phyloP scores from a whole-genome alignment of 2,329 filamentous ascomycete species.

The Fusarium compactum region DNA sequence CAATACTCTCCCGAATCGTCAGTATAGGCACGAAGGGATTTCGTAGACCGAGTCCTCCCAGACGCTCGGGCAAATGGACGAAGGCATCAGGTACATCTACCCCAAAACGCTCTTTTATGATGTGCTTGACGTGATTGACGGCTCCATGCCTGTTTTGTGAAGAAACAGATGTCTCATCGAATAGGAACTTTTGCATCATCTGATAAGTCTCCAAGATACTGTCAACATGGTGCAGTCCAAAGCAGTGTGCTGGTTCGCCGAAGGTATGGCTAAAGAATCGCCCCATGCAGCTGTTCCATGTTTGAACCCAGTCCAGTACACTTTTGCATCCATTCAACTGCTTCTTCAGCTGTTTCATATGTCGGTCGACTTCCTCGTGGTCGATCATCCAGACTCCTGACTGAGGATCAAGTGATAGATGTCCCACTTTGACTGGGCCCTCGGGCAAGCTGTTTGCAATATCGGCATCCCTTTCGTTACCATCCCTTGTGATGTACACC shows the following conservation, averaged over 20 bases:
- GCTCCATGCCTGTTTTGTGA: not conserved
- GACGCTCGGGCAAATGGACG: not conserved
- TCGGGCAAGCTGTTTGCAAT: not conserved
- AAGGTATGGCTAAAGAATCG: conserved; percentile 3
- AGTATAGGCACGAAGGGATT: not conserved
- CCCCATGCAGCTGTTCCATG: conserved; percentile 6
- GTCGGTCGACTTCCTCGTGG: not conserved
- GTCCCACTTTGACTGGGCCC: not conserved
- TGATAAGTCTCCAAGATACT: conserved; percentile 2
- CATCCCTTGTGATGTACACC: not conserved
- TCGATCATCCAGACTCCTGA: not conserved
- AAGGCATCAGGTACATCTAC: not conserved
- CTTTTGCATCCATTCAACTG: not conserved
- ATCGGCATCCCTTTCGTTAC: fast-evolving
- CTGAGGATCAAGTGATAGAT: not conserved
- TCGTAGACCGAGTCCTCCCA: not conserved
- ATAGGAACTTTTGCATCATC: not conserved
- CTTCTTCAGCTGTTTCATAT: not conserved
- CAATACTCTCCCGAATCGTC: not conserved
- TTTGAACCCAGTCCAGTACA: not conserved
- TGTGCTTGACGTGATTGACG: not conserved
- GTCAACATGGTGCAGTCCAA: not conserved
- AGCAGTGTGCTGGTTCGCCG: conserved; percentile 2
- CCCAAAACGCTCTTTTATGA: not conserved
- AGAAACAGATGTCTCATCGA: not conserved